phyloP scores from a whole-genome alignment of 225 moss, liverwort and hornwort genomes.

The Lunularia cruciata region DNA sequence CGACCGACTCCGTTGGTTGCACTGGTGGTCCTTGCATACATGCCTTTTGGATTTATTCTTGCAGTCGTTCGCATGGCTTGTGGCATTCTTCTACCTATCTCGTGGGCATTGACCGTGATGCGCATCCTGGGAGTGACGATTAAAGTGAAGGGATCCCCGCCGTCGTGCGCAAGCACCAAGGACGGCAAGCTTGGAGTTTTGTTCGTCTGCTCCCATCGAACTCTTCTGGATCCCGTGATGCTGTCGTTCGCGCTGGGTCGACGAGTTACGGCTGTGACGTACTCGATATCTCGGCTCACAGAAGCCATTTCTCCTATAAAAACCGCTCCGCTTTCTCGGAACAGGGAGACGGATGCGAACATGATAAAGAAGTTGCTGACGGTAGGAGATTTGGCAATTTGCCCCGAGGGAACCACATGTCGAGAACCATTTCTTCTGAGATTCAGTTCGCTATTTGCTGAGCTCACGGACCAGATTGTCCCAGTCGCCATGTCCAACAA shows the following conservation, averaged over 20 bases:
- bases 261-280: constrained; percentile 39
- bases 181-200: constrained; percentile 37
- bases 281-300: constrained; percentile 40
- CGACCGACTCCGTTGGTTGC: constrained; percentile 42
- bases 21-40: constrained; percentile 31
- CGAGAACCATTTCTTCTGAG: constrained; percentile 46
- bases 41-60: constrained; percentile 42
- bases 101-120: constrained; percentile 34
- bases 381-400: constrained; percentile 46
- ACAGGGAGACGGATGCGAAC: constrained; percentile 36
- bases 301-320: constrained; percentile 44
- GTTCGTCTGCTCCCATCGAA: constrained; percentile 50
- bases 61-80: constrained; percentile 39
- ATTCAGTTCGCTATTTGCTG: constrained; percentile 45
- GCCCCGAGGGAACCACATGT: constrained; percentile 50
- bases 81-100: constrained; percentile 37
- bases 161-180: constrained; percentile 18
- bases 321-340: constrained; percentile 35
- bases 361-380: constrained; percentile 41
- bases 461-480: constrained; percentile 44
- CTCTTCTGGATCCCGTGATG: constrained; percentile 49
- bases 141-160: constrained; percentile 30
- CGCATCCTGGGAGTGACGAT: constrained; percentile 43
- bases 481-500: constrained; percentile 48
- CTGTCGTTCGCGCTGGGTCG: constrained; percentile 42